Conservation (phyloP, 495 filamentous ascomycete species). For the Penicillium steckii region DNA sequence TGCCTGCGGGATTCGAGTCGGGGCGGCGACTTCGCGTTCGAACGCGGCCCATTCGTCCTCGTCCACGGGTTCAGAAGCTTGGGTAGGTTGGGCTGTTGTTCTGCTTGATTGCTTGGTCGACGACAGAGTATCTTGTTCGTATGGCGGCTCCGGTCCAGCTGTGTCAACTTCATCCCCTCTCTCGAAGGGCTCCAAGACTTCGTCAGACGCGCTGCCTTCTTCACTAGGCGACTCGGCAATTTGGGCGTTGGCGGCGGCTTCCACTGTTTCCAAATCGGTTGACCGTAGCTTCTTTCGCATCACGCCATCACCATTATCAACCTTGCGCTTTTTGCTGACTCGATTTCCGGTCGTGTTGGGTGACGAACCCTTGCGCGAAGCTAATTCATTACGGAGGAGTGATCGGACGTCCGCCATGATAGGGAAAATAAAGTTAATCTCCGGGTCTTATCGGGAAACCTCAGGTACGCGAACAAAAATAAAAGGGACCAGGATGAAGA, state of each 20-base stretch:
- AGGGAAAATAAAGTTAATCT: too few relatives aligned
- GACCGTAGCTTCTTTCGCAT: slow-evolving; percentile 50
- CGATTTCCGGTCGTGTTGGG: slow-evolving; percentile 40
- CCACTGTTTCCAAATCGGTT: slow-evolving; percentile 26
- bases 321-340: slow-evolving; percentile 58
- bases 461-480: background rate
- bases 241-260: slow-evolving; percentile 21
- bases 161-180: slow-evolving; percentile 16
- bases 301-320: slow-evolving; percentile 44
- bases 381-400: slow-evolving; percentile 78
- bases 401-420: slow-evolving; percentile 82
- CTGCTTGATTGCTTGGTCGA: slow-evolving; percentile 10
- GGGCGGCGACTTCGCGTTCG: slow-evolving; percentile 75
- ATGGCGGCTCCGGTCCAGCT: slow-evolving; percentile 27
- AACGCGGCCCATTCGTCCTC: slow-evolving; percentile 92
- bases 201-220: slow-evolving; percentile 20
- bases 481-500: background rate
- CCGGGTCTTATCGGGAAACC: too few relatives aligned
- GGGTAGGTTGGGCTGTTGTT: slow-evolving; percentile 14
- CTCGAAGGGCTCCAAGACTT: slow-evolving; percentile 29
- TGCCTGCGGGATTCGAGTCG: slow-evolving; percentile 35
- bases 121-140: slow-evolving; percentile 14
- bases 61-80: slow-evolving; percentile 47
- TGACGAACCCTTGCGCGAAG: slow-evolving; percentile 64
- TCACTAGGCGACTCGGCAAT: slow-evolving; percentile 21